Evolutionary conservation across 2,329 filamentous ascomycete genomes (phyloP).

Genomic region (Fragosphaeria purpurea): DNA sequence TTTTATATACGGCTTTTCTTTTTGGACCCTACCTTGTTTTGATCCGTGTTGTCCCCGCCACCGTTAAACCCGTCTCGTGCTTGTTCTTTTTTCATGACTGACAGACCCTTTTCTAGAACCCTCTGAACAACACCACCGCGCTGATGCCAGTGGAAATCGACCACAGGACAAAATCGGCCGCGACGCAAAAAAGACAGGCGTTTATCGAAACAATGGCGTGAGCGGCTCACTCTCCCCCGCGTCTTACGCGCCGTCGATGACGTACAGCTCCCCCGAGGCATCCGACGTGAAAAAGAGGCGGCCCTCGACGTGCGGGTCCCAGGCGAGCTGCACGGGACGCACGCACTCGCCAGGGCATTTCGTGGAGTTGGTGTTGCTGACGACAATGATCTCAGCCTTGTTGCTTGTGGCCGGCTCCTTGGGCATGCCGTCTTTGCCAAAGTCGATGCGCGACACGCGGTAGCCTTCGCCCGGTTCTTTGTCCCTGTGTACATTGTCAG

Average conservation of each 20-base stretch:
- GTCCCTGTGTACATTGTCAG: slow-evolving; percentile 12
- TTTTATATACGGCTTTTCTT: neutral
- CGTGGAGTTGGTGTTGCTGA: slow-evolving; percentile 36
- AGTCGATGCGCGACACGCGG: slow-evolving; percentile 26
- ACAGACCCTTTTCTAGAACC: no score
- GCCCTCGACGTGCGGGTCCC: slow-evolving; percentile 6
- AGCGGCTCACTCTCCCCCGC: no score
- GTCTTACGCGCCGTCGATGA: slow-evolving; percentile 1
- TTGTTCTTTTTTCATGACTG: no score
- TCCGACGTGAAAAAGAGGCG: slow-evolving; percentile 45
- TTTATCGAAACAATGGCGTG: no score
- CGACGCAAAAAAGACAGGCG: no score
- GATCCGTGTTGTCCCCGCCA: no score
- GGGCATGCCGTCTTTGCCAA: slow-evolving; percentile 25
- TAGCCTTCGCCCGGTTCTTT: slow-evolving; percentile 27
- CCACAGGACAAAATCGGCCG: no score
- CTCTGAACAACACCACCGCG: no score
- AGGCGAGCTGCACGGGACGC: slow-evolving; percentile 5
- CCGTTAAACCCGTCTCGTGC: no score
- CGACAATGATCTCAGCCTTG: slow-evolving; percentile 33
- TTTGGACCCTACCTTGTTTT: neutral
- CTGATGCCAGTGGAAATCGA: no score
- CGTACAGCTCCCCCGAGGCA: slow-evolving; percentile 39
- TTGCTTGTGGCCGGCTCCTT: slow-evolving; percentile 24
- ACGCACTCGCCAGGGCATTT: slow-evolving; percentile 6